Evolutionary conservation across 305 asterid genomes (phyloP).

Genomic region (Fraxinus xanthoxyloides): DNA sequence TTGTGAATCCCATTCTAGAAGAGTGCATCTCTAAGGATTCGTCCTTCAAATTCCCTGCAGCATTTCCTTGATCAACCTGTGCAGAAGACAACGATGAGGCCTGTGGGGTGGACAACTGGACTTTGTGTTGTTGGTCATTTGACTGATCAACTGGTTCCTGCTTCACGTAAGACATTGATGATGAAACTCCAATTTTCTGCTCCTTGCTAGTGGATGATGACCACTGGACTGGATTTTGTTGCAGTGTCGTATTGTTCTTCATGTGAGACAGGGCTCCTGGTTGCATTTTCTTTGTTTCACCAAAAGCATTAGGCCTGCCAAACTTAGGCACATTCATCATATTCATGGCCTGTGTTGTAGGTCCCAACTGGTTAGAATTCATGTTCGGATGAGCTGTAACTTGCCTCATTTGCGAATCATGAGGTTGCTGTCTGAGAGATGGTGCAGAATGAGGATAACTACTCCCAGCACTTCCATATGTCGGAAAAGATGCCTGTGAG

Average conservation of each 20-base stretch:
- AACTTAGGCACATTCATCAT: slow-evolving; percentile 52
- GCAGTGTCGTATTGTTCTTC: slow-evolving; percentile 43
- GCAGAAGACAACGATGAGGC: slow-evolving; percentile 53
- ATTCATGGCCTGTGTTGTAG: slow-evolving; percentile 45
- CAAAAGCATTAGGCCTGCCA: slow-evolving; percentile 53
- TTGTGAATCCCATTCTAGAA: slow-evolving; percentile 51
- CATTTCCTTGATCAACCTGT: slow-evolving; percentile 43
- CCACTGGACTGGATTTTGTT: slow-evolving; percentile 51
- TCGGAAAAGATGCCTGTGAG: slow-evolving; percentile 55
- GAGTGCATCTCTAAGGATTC: slow-evolving; percentile 64
- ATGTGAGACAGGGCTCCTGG: slow-evolving; percentile 38
- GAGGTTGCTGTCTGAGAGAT: slow-evolving; percentile 53
- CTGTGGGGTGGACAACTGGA: slow-evolving; percentile 51
- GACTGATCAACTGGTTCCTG: slow-evolving; percentile 73
- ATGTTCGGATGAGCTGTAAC: slow-evolving; percentile 56
- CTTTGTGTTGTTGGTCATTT: slow-evolving; percentile 53
- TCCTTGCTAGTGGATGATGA: slow-evolving; percentile 42
- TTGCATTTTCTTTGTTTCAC: slow-evolving; percentile 55
- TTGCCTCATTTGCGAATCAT: slow-evolving; percentile 70
- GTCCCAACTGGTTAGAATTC: slow-evolving; percentile 46
- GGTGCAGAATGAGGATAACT: slow-evolving; percentile 54
- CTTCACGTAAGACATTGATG: slow-evolving; percentile 55
- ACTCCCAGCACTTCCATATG: slow-evolving; percentile 56
- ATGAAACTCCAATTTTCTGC: slow-evolving; percentile 37
- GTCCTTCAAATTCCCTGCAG: slow-evolving; percentile 52